Evolutionary conservation across 2,329 filamentous ascomycete species (phyloP), one percentile per base, ranked within the genome.

Genomic region (Harringtonia aguacate): DNA sequence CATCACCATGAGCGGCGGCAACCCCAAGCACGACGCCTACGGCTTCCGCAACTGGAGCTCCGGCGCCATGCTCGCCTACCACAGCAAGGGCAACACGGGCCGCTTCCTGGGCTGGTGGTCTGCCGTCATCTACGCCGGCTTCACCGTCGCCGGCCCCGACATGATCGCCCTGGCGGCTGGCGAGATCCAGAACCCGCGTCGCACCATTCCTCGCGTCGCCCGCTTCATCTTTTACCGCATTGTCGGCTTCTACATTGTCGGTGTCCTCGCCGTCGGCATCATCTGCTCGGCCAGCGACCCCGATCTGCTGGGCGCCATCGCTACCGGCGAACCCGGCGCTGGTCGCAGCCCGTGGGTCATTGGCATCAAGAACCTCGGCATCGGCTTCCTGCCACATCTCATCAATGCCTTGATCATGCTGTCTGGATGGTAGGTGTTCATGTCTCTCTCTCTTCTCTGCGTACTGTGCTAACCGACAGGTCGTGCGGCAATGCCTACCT

Each of bases 191-290:
- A 80, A 83, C 57, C 79, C 79, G 2, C 70, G 77, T 50, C 73
- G 72, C 58, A 79, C 74, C 36, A 79, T 84, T 42, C 79, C 79
- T 1, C 69, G 73, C 36, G 80, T 79, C 21, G 80, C 83, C 60
- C 79, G 74, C 54, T 67, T 82, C 45, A 83, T 79, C 34, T 80
- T 84, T 58, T 78, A 72, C 60, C 79, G 80, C 24, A 84, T 84
- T 53, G 57, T 81, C 48, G 67, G 82, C 60, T 84, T 84, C 64
- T 84, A 84, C 61, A 66, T 79, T 45, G 58, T 79, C 28, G 76
- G 73, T 4, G 77, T 84, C 14, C 64, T 84, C 38, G 68, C 83
- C 29, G 62, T 84, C 6, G 80, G 80, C 46, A 81, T 81, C 67
- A 65, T 80, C 15, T 74, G 84, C 2, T 76, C 77, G 0, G 83